Evolutionary conservation across 2,329 filamentous ascomycete genomes (phyloP).

Genomic region (Neofusicoccum sp.): DNA sequence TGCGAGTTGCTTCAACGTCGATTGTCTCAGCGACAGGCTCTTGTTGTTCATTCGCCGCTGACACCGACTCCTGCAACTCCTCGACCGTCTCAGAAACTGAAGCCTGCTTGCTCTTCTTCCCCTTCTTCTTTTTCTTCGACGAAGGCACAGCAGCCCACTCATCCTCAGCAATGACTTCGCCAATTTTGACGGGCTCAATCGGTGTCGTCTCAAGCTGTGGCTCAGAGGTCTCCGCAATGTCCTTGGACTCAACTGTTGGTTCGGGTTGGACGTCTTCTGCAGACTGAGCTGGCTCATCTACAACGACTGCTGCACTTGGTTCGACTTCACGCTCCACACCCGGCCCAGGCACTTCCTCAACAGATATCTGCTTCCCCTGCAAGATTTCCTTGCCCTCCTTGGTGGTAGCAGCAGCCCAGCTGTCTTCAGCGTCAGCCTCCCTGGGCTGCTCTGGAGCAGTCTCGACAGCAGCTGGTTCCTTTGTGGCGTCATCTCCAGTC

Average conservation of each 20-base stretch:
- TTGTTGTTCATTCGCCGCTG: too few relatives aligned
- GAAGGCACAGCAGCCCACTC: not conserved
- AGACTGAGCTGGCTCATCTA: not conserved
- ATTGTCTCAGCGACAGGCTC: not conserved
- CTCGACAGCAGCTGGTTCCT: not conserved
- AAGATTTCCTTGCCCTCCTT: conserved; percentile 7
- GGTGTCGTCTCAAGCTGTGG: not conserved
- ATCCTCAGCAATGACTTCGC: conserved; percentile 2
- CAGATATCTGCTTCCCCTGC: conserved; percentile 14
- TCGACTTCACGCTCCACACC: not conserved
- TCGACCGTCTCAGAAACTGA: not conserved
- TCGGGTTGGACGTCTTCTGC: not conserved
- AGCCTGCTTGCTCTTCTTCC: conserved; percentile 28
- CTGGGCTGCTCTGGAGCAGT: not conserved
- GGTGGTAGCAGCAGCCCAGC: not conserved
- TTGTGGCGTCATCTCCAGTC: not conserved
- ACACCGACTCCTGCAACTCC: not conserved
- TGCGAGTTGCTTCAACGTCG: not conserved
- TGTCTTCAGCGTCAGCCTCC: conserved; percentile 12
- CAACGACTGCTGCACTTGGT: not conserved
- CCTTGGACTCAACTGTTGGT: not conserved
- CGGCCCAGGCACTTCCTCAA: not conserved
- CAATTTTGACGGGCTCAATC: not conserved
- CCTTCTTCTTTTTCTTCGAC: conserved; percentile 27
- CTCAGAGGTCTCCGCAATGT: not conserved